These are phyloP conservation scores for Macadamia integrifolia DNA, from an alignment of 164 flowering plant species.

Conservation along the genomic window DNA sequence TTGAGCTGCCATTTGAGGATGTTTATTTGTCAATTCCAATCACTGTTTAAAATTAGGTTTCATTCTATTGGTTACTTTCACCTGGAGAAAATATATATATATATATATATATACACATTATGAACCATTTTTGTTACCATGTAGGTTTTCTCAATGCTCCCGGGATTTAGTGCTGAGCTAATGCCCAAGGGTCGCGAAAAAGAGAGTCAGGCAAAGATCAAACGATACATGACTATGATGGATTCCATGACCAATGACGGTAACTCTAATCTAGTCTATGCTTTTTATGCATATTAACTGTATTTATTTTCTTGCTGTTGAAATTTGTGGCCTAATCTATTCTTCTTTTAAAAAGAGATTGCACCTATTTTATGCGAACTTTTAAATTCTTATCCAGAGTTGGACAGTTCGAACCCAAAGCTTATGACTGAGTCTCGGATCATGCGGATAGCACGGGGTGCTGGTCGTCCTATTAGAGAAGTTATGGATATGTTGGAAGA, in stretches of 20 bases:
- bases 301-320: background rate
- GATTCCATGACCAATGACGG: conserved; percentile 99
- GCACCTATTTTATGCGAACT: background rate
- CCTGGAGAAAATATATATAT: too few species aligned
- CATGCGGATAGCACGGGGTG: conserved; percentile 85
- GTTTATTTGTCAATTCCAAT: too few species aligned
- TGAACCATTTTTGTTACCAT: conserved; percentile 4
- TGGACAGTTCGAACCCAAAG: conserved; percentile 93
- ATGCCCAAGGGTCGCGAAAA: conserved; percentile 98
- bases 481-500: conserved; percentile 96
- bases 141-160: conserved; percentile 95
- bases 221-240: conserved; percentile 99
- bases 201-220: conserved; percentile 92
- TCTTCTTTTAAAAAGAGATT: too few species aligned
- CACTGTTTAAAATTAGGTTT: too few species aligned
- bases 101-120: background rate
- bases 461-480: conserved; percentile 66
- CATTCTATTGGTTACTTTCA: too few species aligned
- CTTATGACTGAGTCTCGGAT: conserved; percentile 82
- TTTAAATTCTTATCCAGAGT: conserved; percentile 42
- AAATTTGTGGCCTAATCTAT: background rate
- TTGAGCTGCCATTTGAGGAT: too few species aligned
- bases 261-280: conserved; percentile 4
- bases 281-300: background rate
- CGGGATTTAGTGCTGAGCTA: conserved; percentile 83